Evolutionary conservation across 1,139 yeast species (phyloP).

Genomic region (Zygosaccharomyces sapae): DNA sequence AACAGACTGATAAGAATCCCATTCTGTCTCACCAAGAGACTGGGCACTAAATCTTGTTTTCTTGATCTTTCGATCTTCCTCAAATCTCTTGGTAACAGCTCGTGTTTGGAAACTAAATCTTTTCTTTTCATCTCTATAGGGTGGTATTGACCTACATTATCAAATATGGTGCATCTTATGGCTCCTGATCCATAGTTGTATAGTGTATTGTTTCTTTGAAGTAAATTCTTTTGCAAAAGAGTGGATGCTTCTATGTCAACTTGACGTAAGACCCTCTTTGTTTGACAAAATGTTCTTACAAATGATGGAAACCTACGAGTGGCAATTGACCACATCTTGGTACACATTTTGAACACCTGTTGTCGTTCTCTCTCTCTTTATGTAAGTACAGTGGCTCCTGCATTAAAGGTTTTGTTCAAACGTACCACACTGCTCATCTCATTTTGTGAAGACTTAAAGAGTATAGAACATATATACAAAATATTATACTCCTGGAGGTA

Average conservation of each 20-base stretch:
- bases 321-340: neutral
- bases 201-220: slow-evolving; percentile 36
- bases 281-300: neutral
- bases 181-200: slow-evolving; percentile 34
- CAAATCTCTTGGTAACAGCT: slow-evolving; percentile 38
- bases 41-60: slow-evolving; percentile 52
- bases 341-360: neutral
- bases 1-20: slow-evolving; percentile 62
- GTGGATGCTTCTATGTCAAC: slow-evolving; percentile 26
- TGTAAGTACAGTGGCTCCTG: neutral
- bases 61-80: slow-evolving; percentile 61
- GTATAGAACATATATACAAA: no score
- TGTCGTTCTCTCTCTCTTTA: neutral
- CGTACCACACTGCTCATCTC: no score
- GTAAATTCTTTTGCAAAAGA: slow-evolving; percentile 38
- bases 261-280: neutral
- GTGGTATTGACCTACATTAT: slow-evolving; percentile 50
- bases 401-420: neutral
- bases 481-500: slow-evolving; percentile 28
- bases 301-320: neutral
- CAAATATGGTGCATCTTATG: slow-evolving; percentile 57
- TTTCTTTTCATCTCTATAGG: slow-evolving; percentile 57
- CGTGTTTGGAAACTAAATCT: slow-evolving; percentile 40
- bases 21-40: slow-evolving; percentile 57
- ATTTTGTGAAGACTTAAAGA: no score